Evolutionary conservation across 2,329 filamentous ascomycete genomes (phyloP).

Genomic region (Gliomastix tumulicola): DNA sequence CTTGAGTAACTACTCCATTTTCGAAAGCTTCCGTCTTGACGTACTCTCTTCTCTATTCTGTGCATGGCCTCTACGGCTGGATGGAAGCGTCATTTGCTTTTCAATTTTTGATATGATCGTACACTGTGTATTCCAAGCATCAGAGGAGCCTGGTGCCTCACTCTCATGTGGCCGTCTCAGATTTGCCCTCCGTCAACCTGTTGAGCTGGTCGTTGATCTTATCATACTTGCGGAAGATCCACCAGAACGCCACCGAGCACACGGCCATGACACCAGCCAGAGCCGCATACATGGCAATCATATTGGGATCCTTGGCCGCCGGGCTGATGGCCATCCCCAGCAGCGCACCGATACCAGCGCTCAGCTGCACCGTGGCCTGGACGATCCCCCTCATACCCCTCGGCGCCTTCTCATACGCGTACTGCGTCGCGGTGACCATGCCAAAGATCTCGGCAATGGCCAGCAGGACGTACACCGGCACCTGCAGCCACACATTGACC

Average conservation of each 20-base stretch:
- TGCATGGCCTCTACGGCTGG: too few relatives aligned
- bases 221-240: background rate
- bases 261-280: slow-evolving; percentile 25
- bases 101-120: too few relatives aligned
- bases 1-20: too few relatives aligned
- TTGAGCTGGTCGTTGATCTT: too few relatives aligned
- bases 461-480: slow-evolving; percentile 49
- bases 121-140: too few relatives aligned
- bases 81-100: too few relatives aligned
- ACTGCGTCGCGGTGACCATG: slow-evolving; percentile 62
- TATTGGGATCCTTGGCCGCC: slow-evolving; percentile 52
- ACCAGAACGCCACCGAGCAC: background rate
- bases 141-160: too few relatives aligned
- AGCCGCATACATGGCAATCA: slow-evolving; percentile 59
- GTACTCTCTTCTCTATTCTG: too few relatives aligned
- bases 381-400: background rate
- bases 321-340: slow-evolving; percentile 56
- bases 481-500: slow-evolving; percentile 46
- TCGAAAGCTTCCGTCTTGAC: too few relatives aligned
- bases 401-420: slow-evolving; percentile 67
- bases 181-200: too few relatives aligned
- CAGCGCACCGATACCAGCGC: slow-evolving; percentile 48
- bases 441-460: slow-evolving; percentile 54
- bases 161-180: too few relatives aligned
- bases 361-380: slow-evolving; percentile 26